Base-by-base conservation (phyloP, 768 basidiomycete species). In the Trametopsis cervina region DNA sequence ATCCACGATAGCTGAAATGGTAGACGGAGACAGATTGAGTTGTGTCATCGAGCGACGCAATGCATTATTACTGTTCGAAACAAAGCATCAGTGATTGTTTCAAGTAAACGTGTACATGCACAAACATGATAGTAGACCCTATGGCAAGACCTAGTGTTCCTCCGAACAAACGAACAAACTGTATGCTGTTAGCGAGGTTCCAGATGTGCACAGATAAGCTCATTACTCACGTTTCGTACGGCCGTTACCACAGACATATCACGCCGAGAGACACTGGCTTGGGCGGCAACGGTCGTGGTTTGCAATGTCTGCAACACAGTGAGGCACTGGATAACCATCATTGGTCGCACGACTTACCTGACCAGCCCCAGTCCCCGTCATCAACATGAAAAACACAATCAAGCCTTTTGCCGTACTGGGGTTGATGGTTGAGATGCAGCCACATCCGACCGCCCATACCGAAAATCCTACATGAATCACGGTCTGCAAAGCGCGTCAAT, bases 161-260 rank as follows among this genome's bases (percentile, higher is more conserved):
- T 17, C 86, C 87, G 2, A 89, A 66, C 46, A 80, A 66, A 13
- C 85, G 74, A 42, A 85, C 69, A 54, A 88, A 85, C 81, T 83
- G 44, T 1, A 48, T 4, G 35, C 45, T 49, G 44, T 29, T 48
- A 42, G 26, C 21, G 49, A 21, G 43, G 27, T 13, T 18, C 20
- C 9, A 17, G 13, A 22, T 21, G 29, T n/a, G n/a, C 13, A 41
- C 7, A 18, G 20, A 38, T 23, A 3, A n/a, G 11, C 10, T 10
- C 10, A 37, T 47, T 11, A 55, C 15, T 44, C 46, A 79, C 80
- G 58, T 83, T 83, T 42, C 81, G 71, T 47, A 80, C 74, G 0
- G 78, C 80, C 0, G 85, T 88, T 0, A 87, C 84, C 7, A 85
- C 81, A 1, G 83, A 81, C 84, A 89, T 86, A 51, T 89, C 85